phyloP scores from a whole-genome alignment of 2,329 filamentous ascomycete species.

The Teratosphaeria pseudoeucalypti region DNA sequence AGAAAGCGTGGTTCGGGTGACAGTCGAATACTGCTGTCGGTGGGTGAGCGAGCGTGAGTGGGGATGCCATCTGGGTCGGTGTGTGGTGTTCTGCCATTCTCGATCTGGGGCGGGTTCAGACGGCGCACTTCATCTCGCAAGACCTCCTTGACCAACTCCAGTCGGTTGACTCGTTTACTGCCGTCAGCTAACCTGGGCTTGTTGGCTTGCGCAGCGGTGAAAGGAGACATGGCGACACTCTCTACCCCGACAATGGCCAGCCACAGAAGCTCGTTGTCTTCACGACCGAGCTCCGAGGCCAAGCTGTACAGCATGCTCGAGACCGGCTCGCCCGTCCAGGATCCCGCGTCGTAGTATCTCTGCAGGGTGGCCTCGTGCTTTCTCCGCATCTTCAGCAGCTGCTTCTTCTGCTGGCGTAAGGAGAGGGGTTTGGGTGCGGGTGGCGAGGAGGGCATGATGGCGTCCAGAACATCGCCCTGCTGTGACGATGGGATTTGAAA shows the following conservation, averaged over 20 bases:
- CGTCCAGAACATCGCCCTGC: slow-evolving; percentile 2
- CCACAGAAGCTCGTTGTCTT: slow-evolving; percentile 96
- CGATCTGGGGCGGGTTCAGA: slow-evolving; percentile 66
- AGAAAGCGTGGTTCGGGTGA: slow-evolving; percentile 91
- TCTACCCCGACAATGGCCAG: slow-evolving; percentile 87
- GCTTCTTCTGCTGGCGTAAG: slow-evolving; percentile 59
- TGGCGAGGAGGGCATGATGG: slow-evolving; percentile 39
- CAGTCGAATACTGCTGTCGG: slow-evolving; percentile 82
- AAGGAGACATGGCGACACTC: slow-evolving; percentile 67
- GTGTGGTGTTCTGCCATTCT: slow-evolving; percentile 39
- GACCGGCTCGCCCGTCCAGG: slow-evolving; percentile 88
- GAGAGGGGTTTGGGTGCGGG: slow-evolving; percentile 54
- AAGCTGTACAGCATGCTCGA: slow-evolving; percentile 91
- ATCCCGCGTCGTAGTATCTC: slow-evolving; percentile 75
- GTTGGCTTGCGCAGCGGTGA: slow-evolving; percentile 35
- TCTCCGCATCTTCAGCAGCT: slow-evolving; percentile 62
- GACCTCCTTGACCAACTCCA: slow-evolving; percentile 73
- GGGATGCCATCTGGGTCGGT: slow-evolving; percentile 51
- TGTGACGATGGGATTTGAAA: slow-evolving; percentile 25
- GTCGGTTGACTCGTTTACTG: slow-evolving; percentile 46
- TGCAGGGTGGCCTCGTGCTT: slow-evolving; percentile 69
- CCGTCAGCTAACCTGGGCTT: slow-evolving; percentile 53
- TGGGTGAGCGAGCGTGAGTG: slow-evolving; percentile 76
- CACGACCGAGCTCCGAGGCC: slow-evolving; percentile 85
- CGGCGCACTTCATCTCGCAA: slow-evolving; percentile 88